Evolutionary conservation across 2,329 filamentous ascomycete genomes (phyloP), one percentile per base, ranked within the genome.

Genomic region (Leptoxyphium fumago): DNA sequence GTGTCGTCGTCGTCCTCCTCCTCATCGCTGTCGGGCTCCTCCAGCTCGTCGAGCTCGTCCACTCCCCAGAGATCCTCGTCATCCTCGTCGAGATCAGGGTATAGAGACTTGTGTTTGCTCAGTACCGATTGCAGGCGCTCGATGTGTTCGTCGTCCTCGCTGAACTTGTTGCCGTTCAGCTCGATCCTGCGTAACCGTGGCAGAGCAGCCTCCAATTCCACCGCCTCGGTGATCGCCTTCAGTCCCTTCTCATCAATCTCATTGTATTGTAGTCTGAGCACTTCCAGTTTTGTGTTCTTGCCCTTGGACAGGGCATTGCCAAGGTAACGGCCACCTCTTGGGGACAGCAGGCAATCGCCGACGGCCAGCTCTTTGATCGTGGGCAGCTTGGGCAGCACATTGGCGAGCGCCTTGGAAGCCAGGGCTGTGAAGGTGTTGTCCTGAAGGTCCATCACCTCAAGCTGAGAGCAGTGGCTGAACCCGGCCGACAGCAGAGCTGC

Each of bases 161-260:
- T 70, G 55, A 98, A 94, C 60, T 86, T 91, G 70, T 98, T 98
- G 42, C 91, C 91, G 61, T 98, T 96, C 52, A 98, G 69, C 66
- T 96, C 91, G 41, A 98, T 77, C 55, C 88, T 80, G 66, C 81
- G 82, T 52, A 98, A 68, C 10, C 75, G 74, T 1, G 86, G 87
- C 8, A 98, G 73, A 2, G 73, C 71, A 6, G 49, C 46, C 5
- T 45, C 47, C 8, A 73, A 68, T 55, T 77, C 77, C 4, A 78
- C 78, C 2, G 84, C 84, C 15, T 74, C 67, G 2, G 80, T 74
- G 43, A 98, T 71, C 2, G 72, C 74, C 59, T 83, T 79, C 41
- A 96, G 64, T 14, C 82, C 84, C 45, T 78, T 73, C 1, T 80
- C 71, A 36, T 84, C 87, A 59, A 98, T 91, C 52, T 98, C 91